Evolutionary conservation across 2,329 filamentous ascomycete genomes (phyloP), one percentile per base, ranked within the genome.

Genomic region (Fusarium nodosum): DNA sequence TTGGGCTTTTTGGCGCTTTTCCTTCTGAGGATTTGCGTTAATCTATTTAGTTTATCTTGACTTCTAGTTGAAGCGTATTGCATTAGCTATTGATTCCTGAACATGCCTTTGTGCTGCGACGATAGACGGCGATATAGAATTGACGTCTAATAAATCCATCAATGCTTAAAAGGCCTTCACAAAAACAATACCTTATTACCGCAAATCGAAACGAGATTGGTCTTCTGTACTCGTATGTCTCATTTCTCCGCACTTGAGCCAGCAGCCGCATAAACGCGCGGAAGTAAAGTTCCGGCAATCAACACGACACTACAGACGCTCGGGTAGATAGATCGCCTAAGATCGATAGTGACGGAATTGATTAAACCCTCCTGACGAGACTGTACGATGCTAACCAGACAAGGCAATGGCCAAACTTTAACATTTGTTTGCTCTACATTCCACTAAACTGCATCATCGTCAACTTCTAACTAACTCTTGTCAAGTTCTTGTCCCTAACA

Each of bases 311-410:
- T 22, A 50, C 13, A 51, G 33, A 75, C 46, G 77, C 74, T 47
- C 69, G 72, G 63, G 84, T 83, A 56, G 82, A 84, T 82, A 56
- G 82, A 68, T 39, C 77, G 76, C 47, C 55, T n/a, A 22, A 53
- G 45, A 22, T 77, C 74, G 8, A 82, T 13, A 7, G 39, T 33
- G 28, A 38, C 50, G 30, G 26, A 48, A 56, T 41, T 46, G 24
- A 31, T n/a, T 20, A 45, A 47, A 22, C 36, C 16, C 15, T 26
- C 11, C n/a, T 16, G 20, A 16, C 24, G 22, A 24, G 36, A 22
- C n/a, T 51, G 24, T n/a, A n/a, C 24, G 12, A 38, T 38, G 5
- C 33, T 15, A 33, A 24, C 13, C 20, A 33, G 20, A 38, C 10
- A 28, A 24, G 28, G 36, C 8, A 15, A 36, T 36, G 7, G 10